A percentile compares a stretch with the other conserved stretches of the same genome.
Evolutionary conservation across 2,329 filamentous ascomycete genomes (phyloP).

Genomic region (Cytospora mali): DNA sequence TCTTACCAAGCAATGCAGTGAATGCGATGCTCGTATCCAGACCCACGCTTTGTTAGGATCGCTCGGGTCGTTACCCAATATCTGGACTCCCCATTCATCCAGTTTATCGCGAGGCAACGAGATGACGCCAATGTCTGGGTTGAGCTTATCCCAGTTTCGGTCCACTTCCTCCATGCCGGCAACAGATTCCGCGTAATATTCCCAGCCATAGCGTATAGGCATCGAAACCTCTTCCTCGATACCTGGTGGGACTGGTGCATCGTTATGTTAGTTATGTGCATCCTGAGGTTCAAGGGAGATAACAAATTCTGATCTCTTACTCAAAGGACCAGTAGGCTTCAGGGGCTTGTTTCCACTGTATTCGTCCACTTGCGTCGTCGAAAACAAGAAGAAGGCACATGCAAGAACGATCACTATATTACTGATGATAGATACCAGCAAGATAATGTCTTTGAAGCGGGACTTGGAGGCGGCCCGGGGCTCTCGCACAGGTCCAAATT

Average conservation of each 20-base stretch:
- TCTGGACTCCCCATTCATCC: not conserved
- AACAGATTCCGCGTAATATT: slow-evolving; percentile 2
- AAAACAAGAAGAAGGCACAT: not conserved
- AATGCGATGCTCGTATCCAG: not conserved
- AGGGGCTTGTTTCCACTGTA: not conserved
- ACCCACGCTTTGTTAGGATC: not conserved
- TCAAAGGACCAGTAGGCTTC: no score
- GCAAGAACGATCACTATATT: not conserved
- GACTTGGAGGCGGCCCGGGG: not conserved
- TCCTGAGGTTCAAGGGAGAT: no score
- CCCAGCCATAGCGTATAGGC: not conserved
- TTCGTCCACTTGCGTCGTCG: not conserved
- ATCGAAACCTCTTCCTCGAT: not conserved
- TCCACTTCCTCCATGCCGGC: slow-evolving; percentile 5
- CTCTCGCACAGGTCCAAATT: not conserved
- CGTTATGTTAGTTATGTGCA: no score
- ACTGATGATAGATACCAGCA: not conserved
- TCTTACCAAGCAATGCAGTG: slow-evolving; percentile 6
- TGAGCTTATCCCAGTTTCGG: not conserved
- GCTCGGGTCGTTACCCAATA: not conserved
- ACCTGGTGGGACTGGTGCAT: not conserved
- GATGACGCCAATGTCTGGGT: slow-evolving; percentile 1
- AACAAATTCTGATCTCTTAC: no score
- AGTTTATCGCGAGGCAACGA: not conserved
- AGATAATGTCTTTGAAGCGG: not conserved